Evolutionary conservation across 768 basidiomycete genomes (phyloP), one percentile per base, ranked within the genome.

Genomic region (Pleurotus pulmonarius): DNA sequence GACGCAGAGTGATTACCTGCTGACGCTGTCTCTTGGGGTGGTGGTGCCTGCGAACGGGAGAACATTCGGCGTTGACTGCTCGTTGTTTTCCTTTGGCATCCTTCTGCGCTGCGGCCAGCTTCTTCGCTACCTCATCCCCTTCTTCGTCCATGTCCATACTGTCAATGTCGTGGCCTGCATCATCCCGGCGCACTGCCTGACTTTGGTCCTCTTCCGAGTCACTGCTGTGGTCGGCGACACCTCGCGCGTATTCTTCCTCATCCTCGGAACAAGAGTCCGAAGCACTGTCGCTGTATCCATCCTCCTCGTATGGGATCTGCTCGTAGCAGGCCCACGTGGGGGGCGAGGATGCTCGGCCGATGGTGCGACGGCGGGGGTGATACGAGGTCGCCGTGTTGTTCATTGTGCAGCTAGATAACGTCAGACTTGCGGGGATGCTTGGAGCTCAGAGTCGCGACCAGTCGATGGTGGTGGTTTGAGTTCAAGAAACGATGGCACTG

Each of bases 241-340:
- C 70, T 37, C 63, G 64, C 51, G 66, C 52, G 63, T 87, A 88
- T 62, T 86, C 83, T 55, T 87, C 87, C 20, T 82, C 87, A 63
- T 90, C 88, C 71, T 90, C 88, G 16, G 87, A 88, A 73, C 84
- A 87, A 7, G 85, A 86, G 39, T 83, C 82, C 1, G 82, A 83
- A 60, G 70, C 77, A 56, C 76, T 81, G 59, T 84, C 81, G 51
- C 81, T 83, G 65, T 82, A 83, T 61, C 81, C 78, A 43, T 76
- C 82, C 63, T 80, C 80, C 65, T 81, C 83, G 71, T 76, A 83
- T 59, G 85, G 86, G 69, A 92, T 92, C 80, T 92, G 89, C 79
- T 92, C 90, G 70, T 92, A 92, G 78, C 89, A 92, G 9, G 89
- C 89, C 90, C 90, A 92, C 0, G 88, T 91, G 22, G 90, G 89